These are phyloP conservation scores for Chimonanthus praecox DNA, from an alignment of 164 flowering plant species.

Conservation along the genomic window DNA sequence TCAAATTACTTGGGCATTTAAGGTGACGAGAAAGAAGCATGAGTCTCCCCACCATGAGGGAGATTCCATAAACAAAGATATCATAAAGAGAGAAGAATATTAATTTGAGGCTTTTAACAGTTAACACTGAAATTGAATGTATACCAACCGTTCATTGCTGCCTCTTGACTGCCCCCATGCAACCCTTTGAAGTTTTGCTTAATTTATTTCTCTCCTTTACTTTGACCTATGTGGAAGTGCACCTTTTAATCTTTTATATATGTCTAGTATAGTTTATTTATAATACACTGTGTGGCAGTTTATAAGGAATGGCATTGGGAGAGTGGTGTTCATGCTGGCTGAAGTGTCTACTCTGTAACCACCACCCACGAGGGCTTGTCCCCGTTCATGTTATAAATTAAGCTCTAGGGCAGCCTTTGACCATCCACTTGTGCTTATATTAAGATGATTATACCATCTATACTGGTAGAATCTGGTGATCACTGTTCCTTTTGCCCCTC, in stretches of 20 bases:
- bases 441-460: too few relatives aligned
- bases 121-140: too few relatives aligned
- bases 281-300: neutral
- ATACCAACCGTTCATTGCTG: too few relatives aligned
- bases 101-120: too few relatives aligned
- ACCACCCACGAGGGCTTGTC: neutral
- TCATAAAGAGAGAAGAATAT: neutral
- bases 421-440: neutral
- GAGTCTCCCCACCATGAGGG: constrained; percentile 2
- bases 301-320: neutral
- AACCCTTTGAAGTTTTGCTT: neutral
- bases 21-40: constrained; percentile 1
- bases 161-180: neutral
- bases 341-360: neutral
- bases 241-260: too few relatives aligned
- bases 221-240: too few relatives aligned
- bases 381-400: neutral
- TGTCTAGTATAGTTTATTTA: too few relatives aligned
- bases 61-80: neutral
- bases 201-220: neutral
- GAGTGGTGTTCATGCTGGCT: neutral
- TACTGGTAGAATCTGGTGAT: too few relatives aligned
- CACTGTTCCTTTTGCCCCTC: too few relatives aligned
- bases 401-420: neutral
- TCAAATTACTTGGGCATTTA: neutral